phyloP scores from a whole-genome alignment of 2,329 filamentous ascomycete species.

The Colletotrichum lupini region DNA sequence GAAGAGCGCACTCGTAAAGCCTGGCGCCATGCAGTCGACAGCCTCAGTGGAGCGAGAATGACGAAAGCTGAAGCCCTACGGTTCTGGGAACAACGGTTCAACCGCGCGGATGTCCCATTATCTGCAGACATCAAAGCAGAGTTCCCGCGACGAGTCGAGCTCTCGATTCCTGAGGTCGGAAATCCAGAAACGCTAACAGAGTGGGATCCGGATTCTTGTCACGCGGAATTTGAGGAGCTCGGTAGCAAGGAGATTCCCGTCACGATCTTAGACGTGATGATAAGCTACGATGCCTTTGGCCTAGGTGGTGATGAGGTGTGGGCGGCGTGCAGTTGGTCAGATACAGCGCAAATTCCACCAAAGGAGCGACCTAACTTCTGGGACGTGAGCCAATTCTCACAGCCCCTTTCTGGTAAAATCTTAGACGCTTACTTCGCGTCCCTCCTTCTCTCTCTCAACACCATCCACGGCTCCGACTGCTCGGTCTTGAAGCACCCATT shows the following conservation, averaged over 20 bases:
- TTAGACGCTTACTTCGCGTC: background rate
- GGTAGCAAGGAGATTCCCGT: background rate
- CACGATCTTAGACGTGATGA: background rate
- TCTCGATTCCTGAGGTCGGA: background rate
- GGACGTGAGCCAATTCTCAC: background rate
- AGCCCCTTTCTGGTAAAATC: conserved; percentile 22
- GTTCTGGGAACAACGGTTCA: background rate
- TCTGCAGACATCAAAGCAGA: background rate
- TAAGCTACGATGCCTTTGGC: background rate
- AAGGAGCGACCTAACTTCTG: background rate
- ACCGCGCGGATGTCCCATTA: background rate
- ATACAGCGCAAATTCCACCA: background rate
- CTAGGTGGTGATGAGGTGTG: background rate
- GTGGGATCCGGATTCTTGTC: background rate
- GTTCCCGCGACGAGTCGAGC: background rate
- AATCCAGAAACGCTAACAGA: background rate
- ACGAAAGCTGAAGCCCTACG: conserved; percentile 30
- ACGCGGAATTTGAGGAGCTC: too few species aligned
- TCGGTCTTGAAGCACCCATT: conserved; percentile 11
- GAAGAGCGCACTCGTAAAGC: conserved; percentile 2
- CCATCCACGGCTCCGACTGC: background rate
- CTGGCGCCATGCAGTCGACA: conserved; percentile 9
- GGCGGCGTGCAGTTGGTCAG: background rate
- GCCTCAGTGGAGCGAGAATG: background rate
- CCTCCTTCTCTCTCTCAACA: conserved; percentile 14